These are phyloP conservation scores for Apostasia ramifera DNA, from an alignment of 106 monocot species.

Conservation along the genomic window DNA sequence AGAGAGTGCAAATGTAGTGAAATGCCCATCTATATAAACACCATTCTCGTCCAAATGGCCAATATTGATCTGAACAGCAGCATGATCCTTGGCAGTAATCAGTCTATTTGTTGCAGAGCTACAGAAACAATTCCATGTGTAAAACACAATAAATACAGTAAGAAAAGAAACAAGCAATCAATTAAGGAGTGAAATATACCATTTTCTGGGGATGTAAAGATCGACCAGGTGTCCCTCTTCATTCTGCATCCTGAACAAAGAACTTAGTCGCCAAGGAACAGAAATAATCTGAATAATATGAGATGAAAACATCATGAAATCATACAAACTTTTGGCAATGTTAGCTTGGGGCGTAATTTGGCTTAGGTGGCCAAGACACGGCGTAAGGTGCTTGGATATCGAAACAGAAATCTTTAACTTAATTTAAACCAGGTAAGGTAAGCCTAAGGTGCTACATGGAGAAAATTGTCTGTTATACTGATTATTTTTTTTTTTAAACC, in stretches of 20 bases:
- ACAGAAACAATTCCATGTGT: background rate
- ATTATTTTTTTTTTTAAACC: too few relatives aligned
- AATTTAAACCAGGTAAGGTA: too few relatives aligned
- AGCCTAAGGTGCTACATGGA: too few relatives aligned
- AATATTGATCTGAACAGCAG: constrained; percentile 80
- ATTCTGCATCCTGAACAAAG: constrained; percentile 47
- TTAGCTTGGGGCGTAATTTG: too few relatives aligned
- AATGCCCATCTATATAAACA: constrained; percentile 48
- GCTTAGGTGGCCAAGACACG: too few relatives aligned
- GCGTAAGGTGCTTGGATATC: too few relatives aligned
- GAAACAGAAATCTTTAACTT: too few relatives aligned
- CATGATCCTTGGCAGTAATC: constrained; percentile 93
- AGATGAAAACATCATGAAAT: too few relatives aligned
- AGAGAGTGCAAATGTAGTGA: constrained; percentile 69
- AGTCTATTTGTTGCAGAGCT: constrained; percentile 91
- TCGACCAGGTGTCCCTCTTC: constrained; percentile 68
- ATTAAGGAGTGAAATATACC: constrained; percentile 20
- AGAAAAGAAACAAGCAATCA: background rate
- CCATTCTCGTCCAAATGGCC: constrained; percentile 83
- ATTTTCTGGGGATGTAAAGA: constrained; percentile 87
- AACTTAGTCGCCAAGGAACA: too few relatives aligned
- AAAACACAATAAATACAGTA: background rate
- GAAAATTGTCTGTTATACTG: too few relatives aligned
- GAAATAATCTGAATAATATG: too few relatives aligned
- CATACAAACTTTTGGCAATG: too few relatives aligned